Base-by-base conservation (phyloP, 2,329 filamentous ascomycete genomes). In the Colletotrichum euphorbiae region DNA sequence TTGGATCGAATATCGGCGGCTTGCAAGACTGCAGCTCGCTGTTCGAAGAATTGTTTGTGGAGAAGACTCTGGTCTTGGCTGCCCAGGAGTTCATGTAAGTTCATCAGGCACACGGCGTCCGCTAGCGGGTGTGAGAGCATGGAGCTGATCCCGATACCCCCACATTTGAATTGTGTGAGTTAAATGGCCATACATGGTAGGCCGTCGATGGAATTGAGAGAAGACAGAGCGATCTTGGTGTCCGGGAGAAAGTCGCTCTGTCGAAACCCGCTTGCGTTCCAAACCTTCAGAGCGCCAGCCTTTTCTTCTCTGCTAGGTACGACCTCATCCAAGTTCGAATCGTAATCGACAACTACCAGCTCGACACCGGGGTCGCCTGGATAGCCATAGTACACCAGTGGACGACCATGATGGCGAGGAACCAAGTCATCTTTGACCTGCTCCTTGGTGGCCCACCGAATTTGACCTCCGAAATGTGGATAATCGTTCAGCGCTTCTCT, bases 31-130 rank as follows among this genome's bases (percentile, higher is more conserved):
- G 3, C 5, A 11, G 4, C 5, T 6, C 8, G 1, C 3, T 7
- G 3, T 15, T 4, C 12, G n/a, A 6, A 6, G 38, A 15, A 9
- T 7, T 1, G 1, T 42, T 19, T 11, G 28, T 36, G 6, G 75
- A 66, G 0, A 74, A 19, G 4, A 54, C 59, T 9, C 75, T 73
- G 21, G 73, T 76, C 3, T 73, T 75, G 3, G 72, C 73, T 1
- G 80, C 78, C 82, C 81, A 85, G 15, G 77, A 71, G 36, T 80
- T 77, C 40, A 82, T 75, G 55, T n/a, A 86, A 85, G 3, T 76
- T 71, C 61, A 81, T 74, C 61, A 86, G 71, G 1, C 80, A 72
- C 17, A 79, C 75, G 2, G 83, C 82, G 67, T 86, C 83, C 0
- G 80, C 80, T 4, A 86, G 74, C 3, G 76, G 75, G 71, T 86